Conservation (phyloP, 306 rosid genomes). For the Pyrus betulifolia region DNA sequence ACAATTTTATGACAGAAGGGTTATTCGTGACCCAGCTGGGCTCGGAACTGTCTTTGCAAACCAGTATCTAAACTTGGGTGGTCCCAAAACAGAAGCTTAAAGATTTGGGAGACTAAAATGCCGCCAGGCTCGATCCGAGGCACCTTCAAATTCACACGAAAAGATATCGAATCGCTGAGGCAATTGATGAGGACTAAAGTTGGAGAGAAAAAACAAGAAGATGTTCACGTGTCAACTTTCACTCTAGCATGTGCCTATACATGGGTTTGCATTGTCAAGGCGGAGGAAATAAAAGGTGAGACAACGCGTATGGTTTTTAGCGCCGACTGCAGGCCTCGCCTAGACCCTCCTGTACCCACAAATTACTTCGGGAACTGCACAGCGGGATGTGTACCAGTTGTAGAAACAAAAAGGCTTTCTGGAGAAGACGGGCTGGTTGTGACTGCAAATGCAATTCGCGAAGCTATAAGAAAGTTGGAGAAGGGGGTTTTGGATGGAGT, state of each 20-base stretch:
- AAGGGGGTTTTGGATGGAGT: constrained; percentile 2
- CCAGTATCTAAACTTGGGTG: neutral
- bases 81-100: constrained; percentile 7
- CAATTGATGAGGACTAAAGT: neutral
- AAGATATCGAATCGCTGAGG: neutral
- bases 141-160: neutral
- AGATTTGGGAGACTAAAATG: neutral
- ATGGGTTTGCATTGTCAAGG: constrained; percentile 22
- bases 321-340: constrained; percentile 18
- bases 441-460: constrained; percentile 13
- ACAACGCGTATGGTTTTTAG: neutral
- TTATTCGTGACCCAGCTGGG: constrained; percentile 20
- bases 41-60: neutral
- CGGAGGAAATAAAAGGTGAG: neutral
- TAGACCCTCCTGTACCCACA: constrained; percentile 9
- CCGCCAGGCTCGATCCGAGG: neutral
- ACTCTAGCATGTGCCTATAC: constrained; percentile 13
- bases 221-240: constrained; percentile 8
- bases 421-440: constrained; percentile 20
- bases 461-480: constrained; percentile 9
- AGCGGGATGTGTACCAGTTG: neutral
- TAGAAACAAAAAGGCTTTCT: neutral
- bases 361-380: constrained; percentile 24
- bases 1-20: constrained; percentile 6
- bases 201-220: neutral